Evolutionary conservation across 2,329 filamentous ascomycete genomes (phyloP).

Genomic region (Paraconiothyrium brasiliense): DNA sequence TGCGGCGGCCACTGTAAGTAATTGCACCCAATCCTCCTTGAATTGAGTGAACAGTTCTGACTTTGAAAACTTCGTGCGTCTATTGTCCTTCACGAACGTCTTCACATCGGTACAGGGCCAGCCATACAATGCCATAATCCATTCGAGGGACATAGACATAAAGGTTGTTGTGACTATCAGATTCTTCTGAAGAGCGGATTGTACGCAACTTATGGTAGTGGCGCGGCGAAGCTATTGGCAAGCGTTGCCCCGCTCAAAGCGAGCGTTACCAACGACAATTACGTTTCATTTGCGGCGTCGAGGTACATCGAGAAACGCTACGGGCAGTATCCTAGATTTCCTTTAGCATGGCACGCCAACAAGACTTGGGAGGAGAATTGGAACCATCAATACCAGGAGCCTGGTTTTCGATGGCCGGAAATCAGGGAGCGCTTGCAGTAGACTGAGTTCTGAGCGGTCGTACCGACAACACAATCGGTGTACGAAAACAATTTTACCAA

Average conservation of each 20-base stretch:
- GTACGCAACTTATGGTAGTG: neutral
- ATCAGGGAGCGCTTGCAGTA: neutral
- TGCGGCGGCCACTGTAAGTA: no score
- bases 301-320: neutral
- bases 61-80: neutral
- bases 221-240: neutral
- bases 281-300: neutral
- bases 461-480: no score
- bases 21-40: no score
- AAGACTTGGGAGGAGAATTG: neutral
- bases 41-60: no score
- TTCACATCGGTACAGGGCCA: neutral
- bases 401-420: neutral
- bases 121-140: neutral
- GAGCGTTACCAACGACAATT: neutral
- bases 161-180: neutral
- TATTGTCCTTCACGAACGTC: neutral
- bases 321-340: neutral
- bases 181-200: no score
- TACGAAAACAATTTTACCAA: no score
- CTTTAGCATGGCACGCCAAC: neutral
- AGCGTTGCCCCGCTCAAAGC: neutral
- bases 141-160: neutral
- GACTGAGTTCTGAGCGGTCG: neutral
- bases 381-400: neutral